phyloP scores from a whole-genome alignment of 345 rosid species.

The Gossypium mustelinum region DNA sequence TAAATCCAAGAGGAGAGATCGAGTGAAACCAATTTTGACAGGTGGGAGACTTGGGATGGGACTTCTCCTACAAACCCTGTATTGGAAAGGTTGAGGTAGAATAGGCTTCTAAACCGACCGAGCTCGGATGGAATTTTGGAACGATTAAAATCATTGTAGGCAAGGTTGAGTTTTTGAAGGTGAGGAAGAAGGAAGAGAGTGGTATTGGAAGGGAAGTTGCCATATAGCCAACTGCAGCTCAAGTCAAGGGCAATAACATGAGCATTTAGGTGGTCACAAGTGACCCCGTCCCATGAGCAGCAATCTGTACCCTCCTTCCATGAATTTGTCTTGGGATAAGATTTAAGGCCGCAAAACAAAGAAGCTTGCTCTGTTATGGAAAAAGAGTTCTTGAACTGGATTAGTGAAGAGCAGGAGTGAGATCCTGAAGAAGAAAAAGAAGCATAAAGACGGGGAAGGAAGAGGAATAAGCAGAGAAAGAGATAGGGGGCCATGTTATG shows the following conservation, averaged over 20 bases:
- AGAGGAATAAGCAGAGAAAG: neutral
- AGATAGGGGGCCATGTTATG: neutral
- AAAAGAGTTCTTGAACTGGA: neutral
- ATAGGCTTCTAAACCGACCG: too few species aligned
- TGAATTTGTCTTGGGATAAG: conserved; percentile 2
- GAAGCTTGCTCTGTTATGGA: neutral
- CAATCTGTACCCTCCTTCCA: conserved; percentile 26
- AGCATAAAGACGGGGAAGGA: too few species aligned
- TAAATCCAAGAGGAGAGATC: too few species aligned
- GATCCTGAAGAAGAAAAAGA: neutral
- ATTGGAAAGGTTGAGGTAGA: too few species aligned
- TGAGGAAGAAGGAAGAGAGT: too few species aligned
- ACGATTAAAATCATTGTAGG: too few species aligned
- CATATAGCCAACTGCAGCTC: conserved; percentile 1
- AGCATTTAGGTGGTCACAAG: conserved; percentile 7
- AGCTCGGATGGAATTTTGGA: too few species aligned
- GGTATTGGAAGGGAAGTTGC: too few species aligned
- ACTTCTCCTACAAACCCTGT: too few species aligned
- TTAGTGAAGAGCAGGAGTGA: neutral
- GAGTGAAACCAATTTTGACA: too few species aligned
- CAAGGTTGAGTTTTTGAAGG: too few species aligned
- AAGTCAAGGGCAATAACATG: conserved; percentile 25
- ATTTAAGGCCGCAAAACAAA: neutral
- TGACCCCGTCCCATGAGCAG: conserved; percentile 32
- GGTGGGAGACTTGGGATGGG: too few species aligned